Percentiles rank a stretch among this genome's conserved stretches.
Evolutionary conservation across 179 eudicot genomes (phyloP).

Genomic region (Beta macrorhiza): DNA sequence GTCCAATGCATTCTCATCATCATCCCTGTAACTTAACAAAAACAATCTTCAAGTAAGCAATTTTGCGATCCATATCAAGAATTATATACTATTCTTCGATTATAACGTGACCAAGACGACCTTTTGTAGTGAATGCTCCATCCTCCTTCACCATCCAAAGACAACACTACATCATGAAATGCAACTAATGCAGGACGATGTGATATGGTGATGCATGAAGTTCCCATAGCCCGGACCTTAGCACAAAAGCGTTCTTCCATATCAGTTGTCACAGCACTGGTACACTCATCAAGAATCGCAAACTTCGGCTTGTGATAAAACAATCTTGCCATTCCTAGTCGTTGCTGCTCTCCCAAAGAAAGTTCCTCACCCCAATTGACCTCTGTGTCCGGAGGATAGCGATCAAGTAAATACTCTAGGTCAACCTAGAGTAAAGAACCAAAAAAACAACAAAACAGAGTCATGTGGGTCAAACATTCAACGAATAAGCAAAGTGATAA

Average conservation of each 20-base stretch:
- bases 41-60: slow-evolving; percentile 16
- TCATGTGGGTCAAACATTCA: slow-evolving; percentile 1
- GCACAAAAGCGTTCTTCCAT: slow-evolving; percentile 99
- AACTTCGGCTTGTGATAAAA: slow-evolving; percentile 98
- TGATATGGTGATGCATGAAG: slow-evolving; percentile 96
- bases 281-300: slow-evolving; percentile 98
- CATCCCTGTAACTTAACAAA: slow-evolving; percentile 49
- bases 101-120: slow-evolving; percentile 29
- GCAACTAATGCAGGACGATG: slow-evolving; percentile 99
- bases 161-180: slow-evolving; percentile 90
- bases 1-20: slow-evolving; percentile 41
- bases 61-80: neutral
- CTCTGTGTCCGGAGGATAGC: slow-evolving; percentile 87
- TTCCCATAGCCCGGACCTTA: slow-evolving; percentile 98
- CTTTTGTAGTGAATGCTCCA: slow-evolving; percentile 87
- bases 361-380: slow-evolving; percentile 99
- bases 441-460: neutral
- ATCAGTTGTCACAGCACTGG: slow-evolving; percentile 98
- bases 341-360: slow-evolving; percentile 95
- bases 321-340: slow-evolving; percentile 98
- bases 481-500: neutral
- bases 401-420: slow-evolving; percentile 90
- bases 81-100: neutral
- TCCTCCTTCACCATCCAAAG: slow-evolving; percentile 98
- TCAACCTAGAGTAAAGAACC: slow-evolving; percentile 61